Evolutionary conservation across 345 rosid genomes (phyloP).

Genomic region (Heritiera littoralis): DNA sequence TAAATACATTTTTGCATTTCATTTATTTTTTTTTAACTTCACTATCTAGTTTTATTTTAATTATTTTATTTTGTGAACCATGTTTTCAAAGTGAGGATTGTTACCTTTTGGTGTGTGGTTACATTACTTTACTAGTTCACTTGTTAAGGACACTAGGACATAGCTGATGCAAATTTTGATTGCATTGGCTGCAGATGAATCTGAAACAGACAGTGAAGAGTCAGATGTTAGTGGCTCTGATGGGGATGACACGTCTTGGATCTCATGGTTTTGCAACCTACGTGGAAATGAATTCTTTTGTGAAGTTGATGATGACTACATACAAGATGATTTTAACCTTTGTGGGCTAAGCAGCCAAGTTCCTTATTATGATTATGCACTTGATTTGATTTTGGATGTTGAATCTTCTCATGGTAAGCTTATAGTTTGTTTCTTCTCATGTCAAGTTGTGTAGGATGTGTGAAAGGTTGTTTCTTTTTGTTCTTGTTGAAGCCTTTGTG

Average conservation of each 20-base stretch:
- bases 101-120: not conserved
- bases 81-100: not conserved
- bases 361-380: conserved; percentile 95
- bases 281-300: conserved; percentile 97
- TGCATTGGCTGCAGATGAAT: conserved; percentile 54
- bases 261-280: conserved; percentile 92
- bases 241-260: conserved; percentile 96
- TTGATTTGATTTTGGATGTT: conserved; percentile 91
- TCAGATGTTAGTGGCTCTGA: conserved; percentile 97
- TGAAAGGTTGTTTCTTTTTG: not conserved
- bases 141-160: not conserved
- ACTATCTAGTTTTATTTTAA: not conserved
- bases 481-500: not conserved
- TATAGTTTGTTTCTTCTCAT: conserved; percentile 49
- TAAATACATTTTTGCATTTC: too few relatives aligned
- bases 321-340: conserved; percentile 95
- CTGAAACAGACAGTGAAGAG: conserved; percentile 92
- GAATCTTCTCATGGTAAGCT: conserved; percentile 90
- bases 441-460: conserved; percentile 42
- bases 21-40: not conserved
- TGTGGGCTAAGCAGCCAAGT: conserved; percentile 96
- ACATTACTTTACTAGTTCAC: not conserved
- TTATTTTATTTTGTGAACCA: not conserved
- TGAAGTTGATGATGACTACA: conserved; percentile 97
- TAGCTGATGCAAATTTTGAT: not conserved